A percentile compares a stretch with the other conserved stretches of the same genome.
phyloP scores from a whole-genome alignment of 495 filamentous ascomycete species.

The Rostrohypoxylon terebratum region DNA sequence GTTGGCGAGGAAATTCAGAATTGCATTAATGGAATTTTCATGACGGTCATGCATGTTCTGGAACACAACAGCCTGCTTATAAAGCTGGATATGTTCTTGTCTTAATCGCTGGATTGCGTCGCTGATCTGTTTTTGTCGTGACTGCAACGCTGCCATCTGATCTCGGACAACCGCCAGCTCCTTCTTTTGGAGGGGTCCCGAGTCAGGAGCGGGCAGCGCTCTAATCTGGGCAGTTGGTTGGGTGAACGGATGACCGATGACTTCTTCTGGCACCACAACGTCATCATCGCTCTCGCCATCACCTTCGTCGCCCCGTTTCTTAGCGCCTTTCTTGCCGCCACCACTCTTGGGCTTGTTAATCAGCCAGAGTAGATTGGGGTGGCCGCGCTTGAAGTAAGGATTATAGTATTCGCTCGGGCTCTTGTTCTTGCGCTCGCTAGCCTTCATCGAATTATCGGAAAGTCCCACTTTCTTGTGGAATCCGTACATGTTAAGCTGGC shows the following conservation, averaged over 20 bases:
- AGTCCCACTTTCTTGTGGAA: slow-evolving; percentile 99
- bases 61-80: slow-evolving; percentile 88
- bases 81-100: slow-evolving; percentile 87
- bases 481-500: slow-evolving; percentile 99
- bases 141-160: slow-evolving; percentile 82
- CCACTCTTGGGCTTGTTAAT: slow-evolving; percentile 95
- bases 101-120: slow-evolving; percentile 80
- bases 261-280: slow-evolving; percentile 54
- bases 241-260: slow-evolving; percentile 40
- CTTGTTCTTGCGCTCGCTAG: slow-evolving; percentile 95
- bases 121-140: slow-evolving; percentile 86
- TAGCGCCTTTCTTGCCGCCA: slow-evolving; percentile 61
- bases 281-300: slow-evolving; percentile 81
- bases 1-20: slow-evolving; percentile 94
- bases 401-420: slow-evolving; percentile 98
- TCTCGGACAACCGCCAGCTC: slow-evolving; percentile 81
- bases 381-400: slow-evolving; percentile 91
- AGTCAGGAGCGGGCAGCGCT: slow-evolving; percentile 51
- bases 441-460: slow-evolving; percentile 96
- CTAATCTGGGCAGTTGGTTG: slow-evolving; percentile 31
- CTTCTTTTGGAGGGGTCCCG: slow-evolving; percentile 73
- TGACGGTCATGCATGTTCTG: slow-evolving; percentile 93
- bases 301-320: slow-evolving; percentile 75
- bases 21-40: slow-evolving; percentile 98
- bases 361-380: slow-evolving; percentile 94